Conservation (phyloP, 148 eudicot species). For the Cornus kousa region DNA sequence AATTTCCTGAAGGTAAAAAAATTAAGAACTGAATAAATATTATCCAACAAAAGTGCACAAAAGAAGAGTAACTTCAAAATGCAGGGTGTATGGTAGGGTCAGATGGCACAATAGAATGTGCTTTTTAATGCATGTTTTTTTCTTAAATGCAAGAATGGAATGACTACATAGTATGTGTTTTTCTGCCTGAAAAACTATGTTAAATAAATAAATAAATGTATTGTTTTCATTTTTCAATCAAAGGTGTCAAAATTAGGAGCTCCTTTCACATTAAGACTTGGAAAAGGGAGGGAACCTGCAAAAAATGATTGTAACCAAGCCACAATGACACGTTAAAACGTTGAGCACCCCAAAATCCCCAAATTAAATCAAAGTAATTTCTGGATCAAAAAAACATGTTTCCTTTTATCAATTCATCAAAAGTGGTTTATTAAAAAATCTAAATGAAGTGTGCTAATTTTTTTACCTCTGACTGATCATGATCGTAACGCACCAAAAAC, state of each 20-base stretch:
- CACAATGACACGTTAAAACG: background rate
- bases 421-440: background rate
- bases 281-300: background rate
- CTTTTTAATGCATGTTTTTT: background rate
- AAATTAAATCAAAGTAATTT: too few species aligned
- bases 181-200: background rate
- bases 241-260: background rate
- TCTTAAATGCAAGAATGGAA: background rate
- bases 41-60: background rate
- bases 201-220: background rate
- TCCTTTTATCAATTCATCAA: too few species aligned
- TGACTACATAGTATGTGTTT: background rate
- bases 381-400: too few species aligned
- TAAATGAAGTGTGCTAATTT: background rate
- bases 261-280: background rate
- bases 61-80: background rate
- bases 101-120: background rate
- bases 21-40: background rate
- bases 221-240: background rate
- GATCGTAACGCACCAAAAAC: conserved; percentile 94
- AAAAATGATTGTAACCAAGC: background rate
- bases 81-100: background rate
- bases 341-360: too few species aligned
- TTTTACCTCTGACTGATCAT: conserved; percentile 92
- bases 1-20: conserved; percentile 55